phyloP scores from a whole-genome alignment of 768 basidiomycete species.

The Vishniacozyma victoriae region DNA sequence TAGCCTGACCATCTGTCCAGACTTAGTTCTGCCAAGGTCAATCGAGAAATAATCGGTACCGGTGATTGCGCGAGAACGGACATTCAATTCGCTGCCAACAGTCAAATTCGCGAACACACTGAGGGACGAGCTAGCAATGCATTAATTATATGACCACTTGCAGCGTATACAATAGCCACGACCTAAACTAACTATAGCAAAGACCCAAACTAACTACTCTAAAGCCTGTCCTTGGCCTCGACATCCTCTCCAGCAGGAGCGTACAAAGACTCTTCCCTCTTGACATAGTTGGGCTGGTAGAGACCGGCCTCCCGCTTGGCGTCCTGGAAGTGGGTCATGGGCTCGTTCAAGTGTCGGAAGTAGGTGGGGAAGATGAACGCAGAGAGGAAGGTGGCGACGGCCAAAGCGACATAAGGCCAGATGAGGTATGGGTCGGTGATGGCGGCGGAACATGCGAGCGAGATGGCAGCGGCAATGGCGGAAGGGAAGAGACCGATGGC shows the following conservation, averaged over 20 bases:
- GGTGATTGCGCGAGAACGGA: too few species aligned
- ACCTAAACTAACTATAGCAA: too few species aligned
- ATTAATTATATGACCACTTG: too few species aligned
- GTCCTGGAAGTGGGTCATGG: constrained; percentile 16
- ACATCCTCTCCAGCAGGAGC: background rate
- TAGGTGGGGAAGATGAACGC: constrained; percentile 28
- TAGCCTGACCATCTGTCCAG: too few species aligned
- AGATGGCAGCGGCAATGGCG: constrained; percentile 35
- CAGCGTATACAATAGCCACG: too few species aligned
- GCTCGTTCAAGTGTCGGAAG: constrained; percentile 35
- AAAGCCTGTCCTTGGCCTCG: background rate
- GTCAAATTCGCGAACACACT: too few species aligned
- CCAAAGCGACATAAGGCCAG: constrained; percentile 29
- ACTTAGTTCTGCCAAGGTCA: too few species aligned
- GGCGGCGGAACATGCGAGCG: constrained; percentile 27
- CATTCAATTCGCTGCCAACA: too few species aligned
- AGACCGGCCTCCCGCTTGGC: constrained; percentile 11
- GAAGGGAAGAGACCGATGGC: constrained; percentile 20
- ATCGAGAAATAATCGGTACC: too few species aligned
- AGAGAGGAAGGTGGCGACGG: constrained; percentile 1
- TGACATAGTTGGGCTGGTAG: constrained; percentile 9
- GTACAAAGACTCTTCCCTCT: too few species aligned
- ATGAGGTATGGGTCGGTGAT: constrained; percentile 43
- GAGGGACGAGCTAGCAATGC: too few species aligned
- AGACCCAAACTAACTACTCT: background rate